Percentiles rank a stretch among this genome's conserved stretches.
phyloP scores from a whole-genome alignment of 129 eudicot species.

The Mikania micrantha region DNA sequence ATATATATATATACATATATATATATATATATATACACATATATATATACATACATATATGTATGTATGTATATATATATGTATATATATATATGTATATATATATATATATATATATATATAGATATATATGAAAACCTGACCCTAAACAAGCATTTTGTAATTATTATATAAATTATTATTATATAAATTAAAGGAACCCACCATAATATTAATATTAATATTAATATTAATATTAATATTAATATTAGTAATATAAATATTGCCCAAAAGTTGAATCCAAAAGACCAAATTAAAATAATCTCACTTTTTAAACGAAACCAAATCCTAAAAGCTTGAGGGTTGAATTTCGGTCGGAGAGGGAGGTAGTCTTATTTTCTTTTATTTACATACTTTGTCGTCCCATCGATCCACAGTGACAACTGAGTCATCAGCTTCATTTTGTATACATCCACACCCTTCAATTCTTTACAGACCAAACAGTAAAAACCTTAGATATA shows the following conservation, averaged over 20 bases:
- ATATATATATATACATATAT: no score
- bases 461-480: no score
- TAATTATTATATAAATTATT: no score
- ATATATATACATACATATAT: no score
- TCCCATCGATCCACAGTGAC: slow-evolving; percentile 31
- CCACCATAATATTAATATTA: neutral
- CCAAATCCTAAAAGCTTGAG: slow-evolving; percentile 17
- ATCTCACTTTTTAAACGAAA: slow-evolving; percentile 6
- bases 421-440: slow-evolving; percentile 44
- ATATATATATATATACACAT: no score
- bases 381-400: slow-evolving; percentile 8
- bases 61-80: no score
- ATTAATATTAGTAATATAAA: neutral
- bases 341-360: slow-evolving; percentile 27
- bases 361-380: slow-evolving; percentile 16
- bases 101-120: no score
- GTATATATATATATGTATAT: no score
- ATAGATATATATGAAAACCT: no score
- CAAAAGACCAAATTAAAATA: neutral
- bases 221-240: no score
- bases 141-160: neutral
- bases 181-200: neutral
- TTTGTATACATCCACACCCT: slow-evolving; percentile 15
- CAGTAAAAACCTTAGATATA: no score
- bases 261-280: slow-evolving; percentile 20